phyloP scores from a whole-genome alignment of 768 basidiomycete species.

The Myochromella boudieri region DNA sequence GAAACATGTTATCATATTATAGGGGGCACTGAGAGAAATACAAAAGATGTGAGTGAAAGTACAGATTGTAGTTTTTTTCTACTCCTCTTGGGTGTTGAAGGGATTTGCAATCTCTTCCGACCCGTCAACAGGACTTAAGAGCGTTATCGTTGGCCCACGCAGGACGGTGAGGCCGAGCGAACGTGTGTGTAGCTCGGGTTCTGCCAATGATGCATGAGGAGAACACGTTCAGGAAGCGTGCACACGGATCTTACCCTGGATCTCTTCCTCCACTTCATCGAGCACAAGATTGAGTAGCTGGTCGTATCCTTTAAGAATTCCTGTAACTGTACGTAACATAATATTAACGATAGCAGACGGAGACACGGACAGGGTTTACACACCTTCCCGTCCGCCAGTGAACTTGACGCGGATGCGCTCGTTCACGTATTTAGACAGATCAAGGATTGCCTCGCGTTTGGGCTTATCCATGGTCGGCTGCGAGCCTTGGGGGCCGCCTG shows the following conservation, averaged over 20 bases:
- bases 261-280: conserved; percentile 89
- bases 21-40: too few relatives aligned
- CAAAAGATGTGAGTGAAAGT: too few relatives aligned
- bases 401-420: conserved; percentile 94
- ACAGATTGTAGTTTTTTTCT: too few relatives aligned
- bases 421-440: conserved; percentile 92
- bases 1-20: conserved; percentile 1
- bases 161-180: conserved; percentile 85
- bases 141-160: conserved; percentile 90
- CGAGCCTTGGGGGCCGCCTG: conserved; percentile 46
- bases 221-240: conserved; percentile 6
- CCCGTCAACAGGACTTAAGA: conserved; percentile 93
- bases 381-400: conserved; percentile 96
- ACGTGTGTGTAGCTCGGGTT: conserved; percentile 63
- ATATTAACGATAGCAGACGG: not conserved
- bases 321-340: conserved; percentile 60
- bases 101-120: conserved; percentile 94
- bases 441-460: conserved; percentile 92
- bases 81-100: conserved; percentile 70
- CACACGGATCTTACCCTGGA: conserved; percentile 51
- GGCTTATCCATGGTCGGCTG: conserved; percentile 67
- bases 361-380: conserved; percentile 2
- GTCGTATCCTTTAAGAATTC: conserved; percentile 93
- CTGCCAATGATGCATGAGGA: conserved; percentile 30
- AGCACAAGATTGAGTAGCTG: conserved; percentile 96